Percentiles rank a stretch among this genome's conserved stretches.
These are phyloP conservation scores for Fusarium phyllophilum DNA, from an alignment of 2,329 filamentous ascomycete genomes.

Conservation along the genomic window DNA sequence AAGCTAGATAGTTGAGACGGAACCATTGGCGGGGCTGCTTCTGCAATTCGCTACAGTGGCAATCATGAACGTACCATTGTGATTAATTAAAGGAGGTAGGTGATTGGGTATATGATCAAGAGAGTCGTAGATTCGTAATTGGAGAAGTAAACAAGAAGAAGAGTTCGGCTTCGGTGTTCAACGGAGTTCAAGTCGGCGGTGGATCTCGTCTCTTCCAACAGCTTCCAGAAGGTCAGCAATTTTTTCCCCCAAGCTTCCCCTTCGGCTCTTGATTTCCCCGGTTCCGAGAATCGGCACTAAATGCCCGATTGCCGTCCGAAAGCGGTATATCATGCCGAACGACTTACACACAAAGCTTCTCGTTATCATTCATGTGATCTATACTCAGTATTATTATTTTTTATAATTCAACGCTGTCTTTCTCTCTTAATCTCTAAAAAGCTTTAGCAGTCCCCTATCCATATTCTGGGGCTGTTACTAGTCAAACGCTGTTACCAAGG, in stretches of 20 bases:
- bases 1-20: constrained; percentile 14
- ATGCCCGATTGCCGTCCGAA: constrained; percentile 21
- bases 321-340: constrained; percentile 6
- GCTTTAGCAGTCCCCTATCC: not conserved
- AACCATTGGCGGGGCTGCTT: constrained; percentile 3
- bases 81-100: constrained; percentile 24
- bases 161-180: constrained; percentile 36
- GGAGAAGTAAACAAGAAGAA: constrained; percentile 19
- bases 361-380: not conserved
- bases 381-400: not conserved
- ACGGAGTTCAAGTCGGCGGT: constrained; percentile 43
- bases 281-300: constrained; percentile 41
- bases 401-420: constrained; percentile 17
- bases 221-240: constrained; percentile 54
- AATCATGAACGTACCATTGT: constrained; percentile 45
- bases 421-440: not conserved
- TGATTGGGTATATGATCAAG: constrained; percentile 8
- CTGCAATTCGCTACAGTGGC: not conserved
- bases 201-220: constrained; percentile 52
- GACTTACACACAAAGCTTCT: not conserved
- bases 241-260: constrained; percentile 46
- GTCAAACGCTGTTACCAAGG: constrained; percentile 15
- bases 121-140: constrained; percentile 37
- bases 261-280: constrained; percentile 49
- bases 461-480: constrained; percentile 6